Conservation (phyloP, 2,329 filamentous ascomycete species). For the Penicillium thymicola region DNA sequence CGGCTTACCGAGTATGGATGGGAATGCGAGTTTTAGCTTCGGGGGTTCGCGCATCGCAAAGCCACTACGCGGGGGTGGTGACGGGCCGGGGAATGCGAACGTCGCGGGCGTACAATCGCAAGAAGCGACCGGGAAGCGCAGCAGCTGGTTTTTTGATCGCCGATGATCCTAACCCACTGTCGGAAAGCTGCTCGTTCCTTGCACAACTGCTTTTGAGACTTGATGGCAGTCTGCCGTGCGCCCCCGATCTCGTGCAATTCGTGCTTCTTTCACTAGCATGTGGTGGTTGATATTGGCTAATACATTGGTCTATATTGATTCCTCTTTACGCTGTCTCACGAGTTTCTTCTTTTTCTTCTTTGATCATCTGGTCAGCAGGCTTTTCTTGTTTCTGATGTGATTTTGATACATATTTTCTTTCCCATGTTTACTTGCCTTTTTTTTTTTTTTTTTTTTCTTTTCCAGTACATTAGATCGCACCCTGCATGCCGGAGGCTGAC, state of each 20-base stretch:
- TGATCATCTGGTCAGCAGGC: slow-evolving; percentile 2
- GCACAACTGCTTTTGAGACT: slow-evolving; percentile 16
- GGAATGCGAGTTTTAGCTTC: slow-evolving; percentile 70
- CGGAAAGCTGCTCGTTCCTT: slow-evolving; percentile 14
- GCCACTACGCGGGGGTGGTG: slow-evolving; percentile 55
- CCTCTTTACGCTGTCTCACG: slow-evolving; percentile 21
- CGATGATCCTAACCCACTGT: slow-evolving; percentile 31
- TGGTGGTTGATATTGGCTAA: slow-evolving; percentile 11
- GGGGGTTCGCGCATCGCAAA: slow-evolving; percentile 61
- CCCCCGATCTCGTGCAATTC: slow-evolving; percentile 19
- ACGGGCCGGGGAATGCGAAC: slow-evolving; percentile 33
- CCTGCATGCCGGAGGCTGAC: slow-evolving; percentile 18
- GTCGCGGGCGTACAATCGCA: slow-evolving; percentile 61
- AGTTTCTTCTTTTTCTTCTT: slow-evolving; percentile 14
- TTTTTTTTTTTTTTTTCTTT: background rate
- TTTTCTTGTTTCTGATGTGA: slow-evolving; percentile 2
- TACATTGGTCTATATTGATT: slow-evolving; percentile 6
- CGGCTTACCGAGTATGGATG: slow-evolving; percentile 65
- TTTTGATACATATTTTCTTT: slow-evolving; percentile 3
- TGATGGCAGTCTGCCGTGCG: slow-evolving; percentile 16
- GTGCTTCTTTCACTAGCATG: slow-evolving; percentile 20
- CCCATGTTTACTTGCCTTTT: background rate
- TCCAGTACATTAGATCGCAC: slow-evolving; percentile 25
- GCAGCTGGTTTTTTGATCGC: slow-evolving; percentile 51
- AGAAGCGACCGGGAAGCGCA: slow-evolving; percentile 63